Evolutionary conservation across 768 basidiomycete species (phyloP).

Genomic region (Phylloporus arenicola): DNA sequence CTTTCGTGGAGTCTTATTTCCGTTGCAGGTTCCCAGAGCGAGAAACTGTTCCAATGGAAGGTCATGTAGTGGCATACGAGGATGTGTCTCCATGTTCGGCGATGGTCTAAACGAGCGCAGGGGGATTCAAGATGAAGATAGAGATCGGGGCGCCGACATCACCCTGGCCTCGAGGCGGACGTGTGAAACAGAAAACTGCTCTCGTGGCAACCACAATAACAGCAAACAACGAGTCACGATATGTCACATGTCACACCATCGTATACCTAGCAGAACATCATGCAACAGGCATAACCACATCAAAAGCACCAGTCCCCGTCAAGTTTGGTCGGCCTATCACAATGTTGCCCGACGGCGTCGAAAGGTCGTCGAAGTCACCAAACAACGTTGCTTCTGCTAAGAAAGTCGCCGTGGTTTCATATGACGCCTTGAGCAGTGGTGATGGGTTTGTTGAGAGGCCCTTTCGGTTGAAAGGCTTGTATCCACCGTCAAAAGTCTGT

Average conservation of each 20-base stretch:
- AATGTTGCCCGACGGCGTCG: slow-evolving; percentile 86
- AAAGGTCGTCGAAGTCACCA: slow-evolving; percentile 93
- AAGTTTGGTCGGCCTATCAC: slow-evolving; percentile 81
- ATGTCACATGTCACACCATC: slow-evolving; percentile 10
- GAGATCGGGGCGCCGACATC: slow-evolving; percentile 24
- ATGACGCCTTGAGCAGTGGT: slow-evolving; percentile 95
- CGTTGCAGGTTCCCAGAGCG: slow-evolving; percentile 25
- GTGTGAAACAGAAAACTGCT: slow-evolving; percentile 11
- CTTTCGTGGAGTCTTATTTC: slow-evolving; percentile 25
- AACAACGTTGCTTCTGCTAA: slow-evolving; percentile 89
- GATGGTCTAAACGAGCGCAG: not conserved
- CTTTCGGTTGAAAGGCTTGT: slow-evolving; percentile 96
- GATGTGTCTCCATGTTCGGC: slow-evolving; percentile 23
- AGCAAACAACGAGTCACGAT: slow-evolving; percentile 17
- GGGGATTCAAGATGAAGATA: slow-evolving; percentile 10
- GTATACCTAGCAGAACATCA: not conserved
- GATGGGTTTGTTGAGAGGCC: slow-evolving; percentile 91
- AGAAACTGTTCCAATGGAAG: slow-evolving; percentile 55
- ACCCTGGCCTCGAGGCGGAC: slow-evolving; percentile 18
- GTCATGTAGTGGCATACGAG: slow-evolving; percentile 52
- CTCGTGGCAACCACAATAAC: slow-evolving; percentile 15
- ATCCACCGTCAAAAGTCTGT: slow-evolving; percentile 96
- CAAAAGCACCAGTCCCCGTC: slow-evolving; percentile 96
- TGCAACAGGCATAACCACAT: slow-evolving; percentile 58
- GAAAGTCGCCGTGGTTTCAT: slow-evolving; percentile 92